Evolutionary conservation across 768 basidiomycete species (phyloP), one percentile per base, ranked within the genome.

Genomic region (Tephrocybe sp.): DNA sequence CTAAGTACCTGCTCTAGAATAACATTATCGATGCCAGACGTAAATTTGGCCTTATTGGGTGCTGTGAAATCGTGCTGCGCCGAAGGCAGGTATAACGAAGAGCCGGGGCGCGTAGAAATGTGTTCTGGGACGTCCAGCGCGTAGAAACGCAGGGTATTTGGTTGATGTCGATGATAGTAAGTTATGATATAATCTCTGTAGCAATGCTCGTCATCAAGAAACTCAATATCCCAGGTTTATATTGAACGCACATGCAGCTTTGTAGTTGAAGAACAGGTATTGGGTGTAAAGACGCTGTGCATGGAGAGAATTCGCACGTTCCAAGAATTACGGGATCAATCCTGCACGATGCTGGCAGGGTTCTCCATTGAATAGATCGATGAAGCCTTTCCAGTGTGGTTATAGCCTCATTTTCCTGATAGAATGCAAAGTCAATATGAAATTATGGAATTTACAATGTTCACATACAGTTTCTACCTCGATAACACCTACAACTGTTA

Each of bases 101-200:
- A 38, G 42, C 51, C 53, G 23, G 57, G 45, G 47, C 29, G 38
- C 36, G 61, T 11, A 19, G 64, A n/a, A n/a, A n/a, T n/a, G n/a
- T n/a, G n/a, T n/a, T n/a, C 25, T 9, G 71, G 60, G 3, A 67
- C 62, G 42, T 75, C 69, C 18, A 86, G 62, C 0, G 80, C 66
- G 57, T 90, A 84, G 54, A 85, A 88, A n/a, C 86, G 77, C 50
- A 88, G 67, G 3, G 81, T 78, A 5, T 67, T 63, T 15, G 70
- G 64, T n/a, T 72, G 61, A 31, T 86, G 84, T 11, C 79, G 76
- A 38, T 65, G 62, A 59, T 85, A 88, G 43, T 74, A 69, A 31
- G 84, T 69, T 30, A 79, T 25, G 49, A 49, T 61, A 53, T 57
- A 63, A 6, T 63, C 45, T 29, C 59, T 61, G 52, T 19, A 19